These are phyloP conservation scores for Trichoderma atrobrunneum DNA, from an alignment of 2,329 filamentous ascomycete genomes.

Conservation along the genomic window DNA sequence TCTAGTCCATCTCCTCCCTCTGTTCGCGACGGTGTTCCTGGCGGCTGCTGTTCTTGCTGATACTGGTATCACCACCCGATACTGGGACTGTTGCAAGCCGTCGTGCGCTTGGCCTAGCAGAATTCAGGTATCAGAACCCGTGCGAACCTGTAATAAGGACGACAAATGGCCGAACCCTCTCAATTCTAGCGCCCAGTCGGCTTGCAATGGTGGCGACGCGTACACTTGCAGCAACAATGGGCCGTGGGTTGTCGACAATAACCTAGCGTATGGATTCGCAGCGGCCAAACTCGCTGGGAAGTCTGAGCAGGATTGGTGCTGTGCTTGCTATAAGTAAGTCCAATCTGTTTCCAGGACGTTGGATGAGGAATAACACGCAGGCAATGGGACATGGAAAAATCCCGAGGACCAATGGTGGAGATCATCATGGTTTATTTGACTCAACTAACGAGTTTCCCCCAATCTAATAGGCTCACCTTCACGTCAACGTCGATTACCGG, in stretches of 20 bases:
- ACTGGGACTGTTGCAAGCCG: neutral
- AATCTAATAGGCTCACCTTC: neutral
- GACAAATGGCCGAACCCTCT: neutral
- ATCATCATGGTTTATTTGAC: neutral
- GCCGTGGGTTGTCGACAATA: neutral
- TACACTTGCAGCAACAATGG: neutral
- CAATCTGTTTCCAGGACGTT: neutral
- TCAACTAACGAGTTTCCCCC: neutral
- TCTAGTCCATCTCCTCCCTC: neutral
- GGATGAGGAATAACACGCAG: neutral
- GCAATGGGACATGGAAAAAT: neutral
- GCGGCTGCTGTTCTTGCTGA: neutral
- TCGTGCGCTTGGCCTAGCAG: neutral
- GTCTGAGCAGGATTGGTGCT: neutral
- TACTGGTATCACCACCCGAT: neutral
- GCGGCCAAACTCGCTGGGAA: neutral
- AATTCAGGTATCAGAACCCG: neutral
- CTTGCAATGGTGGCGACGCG: neutral
- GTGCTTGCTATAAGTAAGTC: neutral
- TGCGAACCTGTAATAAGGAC: neutral
- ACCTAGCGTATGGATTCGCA: neutral
- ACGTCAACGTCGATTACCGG: neutral
- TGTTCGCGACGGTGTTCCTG: too few species aligned
- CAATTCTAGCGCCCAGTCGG: neutral
- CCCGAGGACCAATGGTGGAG: neutral